Base-by-base conservation (phyloP, 2,329 filamentous ascomycete genomes). In the Xylogone sp. region DNA sequence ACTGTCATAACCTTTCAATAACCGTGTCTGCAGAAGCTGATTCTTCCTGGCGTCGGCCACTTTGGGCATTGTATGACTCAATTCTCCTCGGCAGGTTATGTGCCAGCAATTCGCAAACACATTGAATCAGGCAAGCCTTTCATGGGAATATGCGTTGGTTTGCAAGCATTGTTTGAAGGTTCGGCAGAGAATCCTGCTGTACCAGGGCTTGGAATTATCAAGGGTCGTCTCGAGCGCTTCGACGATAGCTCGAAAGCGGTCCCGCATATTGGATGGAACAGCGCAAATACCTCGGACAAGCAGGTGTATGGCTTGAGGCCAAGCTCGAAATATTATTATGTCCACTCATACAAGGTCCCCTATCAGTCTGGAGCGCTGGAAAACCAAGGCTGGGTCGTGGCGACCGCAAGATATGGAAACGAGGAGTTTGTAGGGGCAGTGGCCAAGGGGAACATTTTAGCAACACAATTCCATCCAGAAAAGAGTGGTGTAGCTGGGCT, bases 211-310 rank as follows among this genome's bases (percentile, higher is more conserved):
- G 87, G 86, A 4, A 44, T 96, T 22, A 84, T 97, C 55, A 83
- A 86, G 43, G 82, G 81, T 39, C 75, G 73, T 10, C 79, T 99
- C 57, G 77, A 82, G 65, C 85, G 86, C 54, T 99, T 99, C 72
- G 75, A 90, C 66, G 83, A 89, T 67, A 69, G 71, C 27, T 75
- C 81, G 62, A 97, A 97, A 73, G 86, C 91, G 34, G 95, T 99
- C n/a, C 94, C 94, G 39, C 95, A 99, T 72, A 99, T 99, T 69
- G 94, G 94, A 50, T 99, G 94, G 94, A 99, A 99, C 71, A 91
- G 86, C 60, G 94, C 95, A 43, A 86, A 85, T 62, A 83, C 86
- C 9, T 65, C 60, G 55, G 65, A 71, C 18, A 71, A 81, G 56
- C 81, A 76, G 59, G 80, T 97, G 52, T 97, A 93, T 69, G 91